Conservation (phyloP, 139 green algal species). For the Trebouxia sp. region DNA sequence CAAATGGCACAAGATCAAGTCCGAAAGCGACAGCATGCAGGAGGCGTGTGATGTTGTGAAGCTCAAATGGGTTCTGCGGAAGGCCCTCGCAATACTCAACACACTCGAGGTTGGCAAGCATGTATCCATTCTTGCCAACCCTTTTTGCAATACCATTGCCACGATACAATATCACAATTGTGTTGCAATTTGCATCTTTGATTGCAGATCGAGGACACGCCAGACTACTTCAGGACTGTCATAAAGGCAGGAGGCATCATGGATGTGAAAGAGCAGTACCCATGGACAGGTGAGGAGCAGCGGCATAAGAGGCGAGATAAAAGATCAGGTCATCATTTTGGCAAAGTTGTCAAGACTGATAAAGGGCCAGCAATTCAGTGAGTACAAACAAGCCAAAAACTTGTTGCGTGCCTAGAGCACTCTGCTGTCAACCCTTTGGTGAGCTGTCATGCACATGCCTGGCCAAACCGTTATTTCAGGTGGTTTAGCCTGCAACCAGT, state of each 20-base stretch:
- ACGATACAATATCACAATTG: too few relatives aligned
- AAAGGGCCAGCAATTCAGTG: background rate
- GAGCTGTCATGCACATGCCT: too few relatives aligned
- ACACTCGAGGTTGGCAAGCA: constrained; percentile 32
- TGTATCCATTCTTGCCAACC: too few relatives aligned
- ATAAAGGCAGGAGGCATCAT: constrained; percentile 33
- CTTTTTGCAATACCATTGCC: too few relatives aligned
- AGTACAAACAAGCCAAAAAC: background rate
- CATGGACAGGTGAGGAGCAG: constrained; percentile 5
- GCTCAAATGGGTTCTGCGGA: constrained; percentile 44
- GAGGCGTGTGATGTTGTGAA: constrained; percentile 49
- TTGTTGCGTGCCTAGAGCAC: background rate
- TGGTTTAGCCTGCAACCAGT: too few relatives aligned
- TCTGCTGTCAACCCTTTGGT: too few relatives aligned
- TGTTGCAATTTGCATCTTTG: too few relatives aligned
- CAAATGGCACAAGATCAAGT: constrained; percentile 20
- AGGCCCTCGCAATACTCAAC: constrained; percentile 41
- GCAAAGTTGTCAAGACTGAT: constrained; percentile 19
- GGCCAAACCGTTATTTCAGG: too few relatives aligned
- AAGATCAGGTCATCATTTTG: background rate
- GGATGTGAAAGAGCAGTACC: constrained; percentile 31
- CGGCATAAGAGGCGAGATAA: constrained; percentile 26
- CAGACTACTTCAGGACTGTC: constrained; percentile 24
- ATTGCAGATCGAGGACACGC: constrained; percentile 25
- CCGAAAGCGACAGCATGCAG: constrained; percentile 35